These are phyloP conservation scores for Fusarium sp. DNA, from an alignment of 2,329 filamentous ascomycete species.

Conservation along the genomic window DNA sequence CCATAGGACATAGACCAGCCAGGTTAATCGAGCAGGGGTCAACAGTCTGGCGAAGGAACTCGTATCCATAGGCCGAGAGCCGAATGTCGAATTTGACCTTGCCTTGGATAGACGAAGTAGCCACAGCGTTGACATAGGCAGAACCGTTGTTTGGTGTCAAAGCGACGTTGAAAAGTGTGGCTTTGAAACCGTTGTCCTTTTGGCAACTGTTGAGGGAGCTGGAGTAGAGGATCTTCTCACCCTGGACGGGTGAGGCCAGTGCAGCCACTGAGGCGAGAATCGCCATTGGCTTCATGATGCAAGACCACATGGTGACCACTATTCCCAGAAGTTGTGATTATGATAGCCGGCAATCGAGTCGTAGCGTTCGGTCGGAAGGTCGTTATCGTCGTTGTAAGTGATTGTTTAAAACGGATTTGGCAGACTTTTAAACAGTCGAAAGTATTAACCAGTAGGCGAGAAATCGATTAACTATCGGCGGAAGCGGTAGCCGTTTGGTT, in stretches of 20 bases:
- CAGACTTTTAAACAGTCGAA: conserved; percentile 2
- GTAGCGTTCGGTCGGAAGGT: conserved; percentile 3
- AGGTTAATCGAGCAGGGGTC: conserved; percentile 80
- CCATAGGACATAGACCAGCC: conserved; percentile 89
- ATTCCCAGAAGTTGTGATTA: conserved; percentile 6
- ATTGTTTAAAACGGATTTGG: neutral
- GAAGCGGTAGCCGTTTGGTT: conserved; percentile 6
- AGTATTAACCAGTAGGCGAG: neutral
- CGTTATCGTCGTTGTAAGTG: conserved; percentile 16
- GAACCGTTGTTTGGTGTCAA: conserved; percentile 81
- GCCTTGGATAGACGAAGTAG: conserved; percentile 83
- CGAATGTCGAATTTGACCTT: conserved; percentile 82
- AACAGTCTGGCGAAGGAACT: conserved; percentile 72
- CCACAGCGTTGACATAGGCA: conserved; percentile 79
- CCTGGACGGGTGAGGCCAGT: conserved; percentile 62
- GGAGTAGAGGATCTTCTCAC: conserved; percentile 77
- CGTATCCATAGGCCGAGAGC: conserved; percentile 85
- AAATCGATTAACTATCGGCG: conserved; percentile 8
- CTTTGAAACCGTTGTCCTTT: conserved; percentile 84
- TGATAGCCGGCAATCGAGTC: conserved; percentile 6
- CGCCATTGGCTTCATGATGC: conserved; percentile 57
- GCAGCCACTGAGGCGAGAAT: conserved; percentile 59
- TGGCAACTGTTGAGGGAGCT: conserved; percentile 88
- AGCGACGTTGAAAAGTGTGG: conserved; percentile 86
- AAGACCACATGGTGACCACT: conserved; percentile 59